Evolutionary conservation across 2,329 filamentous ascomycete genomes (phyloP).

Genomic region (Pseudofabraea citricarpa): DNA sequence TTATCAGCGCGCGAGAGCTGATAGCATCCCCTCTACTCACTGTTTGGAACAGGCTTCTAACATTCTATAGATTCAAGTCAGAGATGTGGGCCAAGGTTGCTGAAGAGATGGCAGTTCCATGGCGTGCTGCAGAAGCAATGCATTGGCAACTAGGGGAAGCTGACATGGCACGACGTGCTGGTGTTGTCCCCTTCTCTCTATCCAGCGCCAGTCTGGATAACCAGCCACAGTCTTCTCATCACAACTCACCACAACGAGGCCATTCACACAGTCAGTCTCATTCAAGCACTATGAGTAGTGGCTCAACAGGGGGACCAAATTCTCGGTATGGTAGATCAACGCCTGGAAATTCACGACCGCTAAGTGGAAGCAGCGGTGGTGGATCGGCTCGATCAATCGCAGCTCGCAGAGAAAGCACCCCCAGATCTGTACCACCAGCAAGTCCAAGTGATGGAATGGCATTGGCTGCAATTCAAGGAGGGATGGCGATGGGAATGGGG

Average conservation of each 20-base stretch:
- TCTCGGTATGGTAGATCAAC: slow-evolving; percentile 20
- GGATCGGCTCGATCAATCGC: slow-evolving; percentile 20
- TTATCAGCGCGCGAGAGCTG: no score
- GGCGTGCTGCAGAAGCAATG: slow-evolving; percentile 95
- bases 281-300: slow-evolving; percentile 15
- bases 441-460: slow-evolving; percentile 31
- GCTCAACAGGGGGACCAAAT: slow-evolving; percentile 8
- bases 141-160: slow-evolving; percentile 93
- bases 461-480: slow-evolving; percentile 24
- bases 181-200: slow-evolving; percentile 78
- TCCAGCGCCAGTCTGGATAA: slow-evolving; percentile 50
- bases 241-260: slow-evolving; percentile 23
- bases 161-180: slow-evolving; percentile 90
- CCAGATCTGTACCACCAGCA: slow-evolving; percentile 29
- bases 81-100: slow-evolving; percentile 98
- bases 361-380: slow-evolving; percentile 7
- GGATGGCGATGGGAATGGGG: slow-evolving; percentile 18
- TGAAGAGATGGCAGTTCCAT: slow-evolving; percentile 91
- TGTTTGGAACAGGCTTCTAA: neutral
- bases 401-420: slow-evolving; percentile 28
- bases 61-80: slow-evolving; percentile 71
- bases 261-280: slow-evolving; percentile 29
- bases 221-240: neutral
- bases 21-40: neutral
- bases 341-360: slow-evolving; percentile 12